phyloP scores from a whole-genome alignment of 306 rosid species.

The Cucurbita argyrosperma region DNA sequence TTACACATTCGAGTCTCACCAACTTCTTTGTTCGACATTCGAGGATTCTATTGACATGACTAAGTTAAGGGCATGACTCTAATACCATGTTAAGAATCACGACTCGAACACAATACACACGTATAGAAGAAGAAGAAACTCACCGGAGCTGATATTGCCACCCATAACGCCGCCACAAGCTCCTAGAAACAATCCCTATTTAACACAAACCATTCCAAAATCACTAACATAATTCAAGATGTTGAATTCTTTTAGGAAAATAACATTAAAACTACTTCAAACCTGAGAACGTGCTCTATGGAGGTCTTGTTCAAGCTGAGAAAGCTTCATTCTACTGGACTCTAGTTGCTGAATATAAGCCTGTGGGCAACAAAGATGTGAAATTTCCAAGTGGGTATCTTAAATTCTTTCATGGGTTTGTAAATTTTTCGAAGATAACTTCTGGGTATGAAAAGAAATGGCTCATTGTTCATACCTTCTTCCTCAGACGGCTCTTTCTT shows the following conservation, averaged over 20 bases:
- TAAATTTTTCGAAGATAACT: background rate
- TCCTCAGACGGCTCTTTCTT: conserved; percentile 81
- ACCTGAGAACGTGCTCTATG: conserved; percentile 91
- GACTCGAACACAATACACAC: too few relatives aligned
- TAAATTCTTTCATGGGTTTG: background rate
- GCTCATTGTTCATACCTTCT: conserved; percentile 39
- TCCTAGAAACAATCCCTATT: conserved; percentile 59
- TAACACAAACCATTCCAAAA: background rate
- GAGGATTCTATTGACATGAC: too few relatives aligned
- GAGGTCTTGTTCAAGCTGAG: conserved; percentile 79
- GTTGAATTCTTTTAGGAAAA: too few relatives aligned
- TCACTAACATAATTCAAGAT: background rate
- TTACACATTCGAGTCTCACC: too few relatives aligned
- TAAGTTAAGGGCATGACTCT: too few relatives aligned
- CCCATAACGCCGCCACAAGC: conserved; percentile 47
- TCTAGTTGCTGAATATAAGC: conserved; percentile 93
- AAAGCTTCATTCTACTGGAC: conserved; percentile 65
- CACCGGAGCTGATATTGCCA: conserved; percentile 65
- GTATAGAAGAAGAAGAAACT: background rate
- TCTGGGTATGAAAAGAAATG: background rate
- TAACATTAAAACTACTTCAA: background rate
- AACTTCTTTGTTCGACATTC: too few relatives aligned
- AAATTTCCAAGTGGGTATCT: background rate
- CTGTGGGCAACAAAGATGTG: conserved; percentile 11
- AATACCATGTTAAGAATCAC: too few relatives aligned